Evolutionary conservation across 495 filamentous ascomycete genomes (phyloP).

Genomic region (Lepidopterella palustris): DNA sequence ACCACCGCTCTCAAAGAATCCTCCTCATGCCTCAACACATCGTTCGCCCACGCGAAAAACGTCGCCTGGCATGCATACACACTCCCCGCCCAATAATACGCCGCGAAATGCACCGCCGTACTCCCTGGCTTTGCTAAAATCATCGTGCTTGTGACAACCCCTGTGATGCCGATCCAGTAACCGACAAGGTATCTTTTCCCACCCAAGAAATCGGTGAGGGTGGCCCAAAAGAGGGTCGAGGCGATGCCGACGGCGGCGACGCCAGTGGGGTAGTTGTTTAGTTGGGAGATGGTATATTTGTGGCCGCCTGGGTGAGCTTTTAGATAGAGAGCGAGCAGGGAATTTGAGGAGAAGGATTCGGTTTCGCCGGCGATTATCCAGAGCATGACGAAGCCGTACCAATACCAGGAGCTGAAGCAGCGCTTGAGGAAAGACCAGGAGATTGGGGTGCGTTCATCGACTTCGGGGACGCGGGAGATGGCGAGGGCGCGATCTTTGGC

Average conservation of each 20-base stretch:
- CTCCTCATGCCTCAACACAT: conserved; percentile 61
- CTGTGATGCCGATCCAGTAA: conserved; percentile 48
- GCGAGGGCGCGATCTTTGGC: conserved; percentile 26
- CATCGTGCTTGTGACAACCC: conserved; percentile 43
- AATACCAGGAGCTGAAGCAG: conserved; percentile 26
- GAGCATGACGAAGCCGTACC: conserved; percentile 24
- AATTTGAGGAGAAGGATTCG: conserved; percentile 24
- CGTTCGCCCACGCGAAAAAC: conserved; percentile 58
- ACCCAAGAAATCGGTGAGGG: conserved; percentile 46
- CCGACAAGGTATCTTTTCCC: conserved; percentile 48
- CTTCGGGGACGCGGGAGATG: conserved; percentile 24
- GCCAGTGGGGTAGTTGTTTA: conserved; percentile 43
- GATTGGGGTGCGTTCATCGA: conserved; percentile 21
- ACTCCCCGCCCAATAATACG: conserved; percentile 50
- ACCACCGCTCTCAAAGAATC: conserved; percentile 86
- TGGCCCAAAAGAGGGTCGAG: conserved; percentile 49
- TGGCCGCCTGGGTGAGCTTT: conserved; percentile 38
- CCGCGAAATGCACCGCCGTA: conserved; percentile 42
- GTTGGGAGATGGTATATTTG: conserved; percentile 29
- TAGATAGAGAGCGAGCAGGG: conserved; percentile 37
- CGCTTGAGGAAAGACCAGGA: conserved; percentile 23
- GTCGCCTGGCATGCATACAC: conserved; percentile 54
- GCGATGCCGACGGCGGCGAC: conserved; percentile 45
- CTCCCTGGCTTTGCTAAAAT: conserved; percentile 43
- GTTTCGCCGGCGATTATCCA: conserved; percentile 31